These are phyloP conservation scores for Punctularia strigosozonata DNA, from an alignment of 768 basidiomycete genomes.

Conservation along the genomic window DNA sequence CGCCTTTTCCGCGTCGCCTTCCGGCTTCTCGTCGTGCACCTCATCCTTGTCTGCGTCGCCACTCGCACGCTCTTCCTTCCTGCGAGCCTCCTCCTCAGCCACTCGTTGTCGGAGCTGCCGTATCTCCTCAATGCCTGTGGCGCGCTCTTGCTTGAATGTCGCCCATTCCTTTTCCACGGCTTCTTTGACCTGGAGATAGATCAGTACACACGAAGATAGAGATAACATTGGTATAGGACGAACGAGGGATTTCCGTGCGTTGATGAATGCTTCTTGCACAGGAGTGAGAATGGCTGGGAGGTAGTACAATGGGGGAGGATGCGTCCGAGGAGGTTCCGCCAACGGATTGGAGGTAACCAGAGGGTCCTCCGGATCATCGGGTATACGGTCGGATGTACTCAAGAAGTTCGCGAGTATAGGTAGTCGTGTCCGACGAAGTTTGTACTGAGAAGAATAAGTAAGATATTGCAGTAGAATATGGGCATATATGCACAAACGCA, in stretches of 20 bases:
- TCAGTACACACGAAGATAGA: conserved; percentile 3
- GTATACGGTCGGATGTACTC: conserved; percentile 59
- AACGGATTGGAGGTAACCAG: conserved; percentile 24
- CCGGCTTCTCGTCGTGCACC: conserved; percentile 16
- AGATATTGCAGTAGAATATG: neutral
- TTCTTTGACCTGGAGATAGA: conserved; percentile 35
- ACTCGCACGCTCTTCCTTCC: conserved; percentile 26
- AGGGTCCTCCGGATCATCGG: conserved; percentile 20
- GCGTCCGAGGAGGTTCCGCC: conserved; percentile 42
- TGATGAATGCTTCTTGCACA: conserved; percentile 58
- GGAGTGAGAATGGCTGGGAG: conserved; percentile 59
- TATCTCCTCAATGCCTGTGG: conserved; percentile 49
- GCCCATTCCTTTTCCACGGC: conserved; percentile 62
- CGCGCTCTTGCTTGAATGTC: conserved; percentile 49
- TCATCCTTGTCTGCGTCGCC: conserved; percentile 19
- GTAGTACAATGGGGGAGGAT: conserved; percentile 71
- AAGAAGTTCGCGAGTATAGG: conserved; percentile 68
- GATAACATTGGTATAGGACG: neutral
- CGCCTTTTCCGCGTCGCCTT: conserved; percentile 5
- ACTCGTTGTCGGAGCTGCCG: conserved; percentile 49
- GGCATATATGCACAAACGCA: conserved; percentile 25
- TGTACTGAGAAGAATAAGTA: conserved; percentile 34
- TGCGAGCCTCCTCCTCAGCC: conserved; percentile 49
- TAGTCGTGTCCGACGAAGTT: conserved; percentile 59
- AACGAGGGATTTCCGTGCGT: conserved; percentile 30